Conservation (phyloP, 495 filamentous ascomycete species). For the Neurospora sp. region DNA sequence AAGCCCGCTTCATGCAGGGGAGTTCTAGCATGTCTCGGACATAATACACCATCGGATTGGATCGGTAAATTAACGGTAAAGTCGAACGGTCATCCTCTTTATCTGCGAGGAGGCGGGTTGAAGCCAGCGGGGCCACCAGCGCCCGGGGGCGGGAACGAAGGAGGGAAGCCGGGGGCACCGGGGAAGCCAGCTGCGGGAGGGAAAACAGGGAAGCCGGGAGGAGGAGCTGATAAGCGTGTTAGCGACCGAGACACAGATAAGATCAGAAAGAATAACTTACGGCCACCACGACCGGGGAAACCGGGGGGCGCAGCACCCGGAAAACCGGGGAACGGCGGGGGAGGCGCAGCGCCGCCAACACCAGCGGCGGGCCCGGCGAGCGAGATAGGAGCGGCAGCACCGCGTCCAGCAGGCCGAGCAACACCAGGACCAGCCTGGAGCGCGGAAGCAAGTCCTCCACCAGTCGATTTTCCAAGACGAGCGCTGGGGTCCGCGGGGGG, state of each 20-base stretch:
- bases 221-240: conserved; percentile 35
- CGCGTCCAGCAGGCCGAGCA: conserved; percentile 83
- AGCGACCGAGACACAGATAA: not conserved
- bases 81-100: conserved; percentile 22
- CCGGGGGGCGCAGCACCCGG: conserved; percentile 56
- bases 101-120: conserved; percentile 53
- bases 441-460: conserved; percentile 55
- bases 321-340: conserved; percentile 54
- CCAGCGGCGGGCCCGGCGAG: conserved; percentile 70
- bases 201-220: conserved; percentile 52
- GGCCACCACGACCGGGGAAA: conserved; percentile 68
- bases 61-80: conserved; percentile 11
- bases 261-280: conserved; percentile 36
- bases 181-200: conserved; percentile 36
- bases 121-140: conserved; percentile 55
- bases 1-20: conserved; percentile 1
- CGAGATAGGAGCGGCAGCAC: conserved; percentile 62
- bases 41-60: not conserved
- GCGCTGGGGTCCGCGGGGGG: conserved; percentile 92
- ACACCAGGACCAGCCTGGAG: conserved; percentile 82
- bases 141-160: conserved; percentile 38
- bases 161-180: conserved; percentile 43
- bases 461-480: conserved; percentile 68
- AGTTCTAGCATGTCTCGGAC: not conserved
- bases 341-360: conserved; percentile 30